Evolutionary conservation across 495 filamentous ascomycete species (phyloP), one percentile per base, ranked within the genome.

Genomic region (Penicillium verhagenii): DNA sequence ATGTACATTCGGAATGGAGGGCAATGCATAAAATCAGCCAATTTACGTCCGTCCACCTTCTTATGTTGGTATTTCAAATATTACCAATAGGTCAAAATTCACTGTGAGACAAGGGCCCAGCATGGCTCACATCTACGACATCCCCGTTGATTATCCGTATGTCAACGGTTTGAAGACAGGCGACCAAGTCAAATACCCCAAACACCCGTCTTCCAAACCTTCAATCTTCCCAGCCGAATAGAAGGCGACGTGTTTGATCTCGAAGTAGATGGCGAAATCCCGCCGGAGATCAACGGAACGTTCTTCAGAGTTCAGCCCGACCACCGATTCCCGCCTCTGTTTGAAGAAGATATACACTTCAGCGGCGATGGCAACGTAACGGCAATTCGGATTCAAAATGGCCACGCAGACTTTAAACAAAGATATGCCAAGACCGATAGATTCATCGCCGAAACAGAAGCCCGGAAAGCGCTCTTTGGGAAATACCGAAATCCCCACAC

Each of bases 401-500:
- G 81, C 2, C 72, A 69, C 37, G 77, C 76, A 19, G 67, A 73
- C 60, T 75, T 82, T 60, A 71, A 75, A 52, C 77, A 81, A 54
- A 68, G 74, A 25, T 83, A 82, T 51, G 80, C 82, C 24, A 63
- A 64, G n/a, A 84, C 82, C 0, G 80, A 82, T 33, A 71, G 74
- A 37, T 79, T 76, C 43, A 25, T 53, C 1, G 43, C 38, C 6
- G 82, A 84, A 56, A 68, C 65, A 2, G 56, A 61, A 24, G 74
- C 72, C n/a, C 53, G 71, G 6, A 58, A 65, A 29, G 57, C 63
- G 6, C 59, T 84, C 13, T 74, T 83, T 46, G 79, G 80, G 1
- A 68, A 72, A 43, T 84, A 83, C 53, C 68, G 81, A 11, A 84
- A 84, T 46, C 72, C 70, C 6, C 81, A 65, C 52, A 83, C 82